A percentile compares a stretch with the other conserved stretches of the same genome.
Conservation (phyloP, 2,329 filamentous ascomycete genomes). For the Colletotrichum musae region DNA sequence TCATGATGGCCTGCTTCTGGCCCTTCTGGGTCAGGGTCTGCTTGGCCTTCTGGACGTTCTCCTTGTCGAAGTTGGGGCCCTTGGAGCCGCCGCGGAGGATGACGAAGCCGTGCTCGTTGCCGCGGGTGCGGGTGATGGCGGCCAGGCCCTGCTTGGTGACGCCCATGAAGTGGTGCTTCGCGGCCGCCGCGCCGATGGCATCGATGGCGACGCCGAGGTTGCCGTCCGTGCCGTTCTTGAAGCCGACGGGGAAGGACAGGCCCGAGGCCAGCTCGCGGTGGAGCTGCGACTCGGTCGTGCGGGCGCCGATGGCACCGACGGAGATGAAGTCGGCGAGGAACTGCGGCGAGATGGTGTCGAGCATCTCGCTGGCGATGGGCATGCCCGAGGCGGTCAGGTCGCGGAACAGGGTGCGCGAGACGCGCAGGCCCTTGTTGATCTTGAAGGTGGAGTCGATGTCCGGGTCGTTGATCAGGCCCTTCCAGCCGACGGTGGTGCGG, state of each 20-base stretch:
- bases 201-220: conserved; percentile 93
- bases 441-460: conserved; percentile 97
- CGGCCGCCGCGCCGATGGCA: conserved; percentile 88
- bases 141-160: conserved; percentile 98
- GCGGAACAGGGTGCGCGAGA: conserved; percentile 93
- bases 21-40: conserved; percentile 86
- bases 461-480: conserved; percentile 98
- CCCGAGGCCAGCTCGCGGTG: conserved; percentile 96
- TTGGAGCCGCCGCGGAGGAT: conserved; percentile 92
- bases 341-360: conserved; percentile 98
- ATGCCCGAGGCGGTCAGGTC: conserved; percentile 90
- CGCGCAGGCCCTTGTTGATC: conserved; percentile 97
- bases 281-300: conserved; percentile 96
- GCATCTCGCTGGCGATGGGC: conserved; percentile 97
- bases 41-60: conserved; percentile 84
- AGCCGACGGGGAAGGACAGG: conserved; percentile 96
- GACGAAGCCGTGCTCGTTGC: conserved; percentile 98
- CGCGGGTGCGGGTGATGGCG: conserved; percentile 91
- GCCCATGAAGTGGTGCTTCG: conserved; percentile 97
- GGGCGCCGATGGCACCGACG: conserved; percentile 93
- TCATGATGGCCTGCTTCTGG: conserved; percentile 92
- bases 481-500: conserved; percentile 98
- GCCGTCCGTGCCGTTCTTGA: conserved; percentile 99
- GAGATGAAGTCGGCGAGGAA: conserved; percentile 97
- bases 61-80: conserved; percentile 94